Evolutionary conservation across 2,329 filamentous ascomycete species (phyloP).

Genomic region (Parascedosporium putredinis): DNA sequence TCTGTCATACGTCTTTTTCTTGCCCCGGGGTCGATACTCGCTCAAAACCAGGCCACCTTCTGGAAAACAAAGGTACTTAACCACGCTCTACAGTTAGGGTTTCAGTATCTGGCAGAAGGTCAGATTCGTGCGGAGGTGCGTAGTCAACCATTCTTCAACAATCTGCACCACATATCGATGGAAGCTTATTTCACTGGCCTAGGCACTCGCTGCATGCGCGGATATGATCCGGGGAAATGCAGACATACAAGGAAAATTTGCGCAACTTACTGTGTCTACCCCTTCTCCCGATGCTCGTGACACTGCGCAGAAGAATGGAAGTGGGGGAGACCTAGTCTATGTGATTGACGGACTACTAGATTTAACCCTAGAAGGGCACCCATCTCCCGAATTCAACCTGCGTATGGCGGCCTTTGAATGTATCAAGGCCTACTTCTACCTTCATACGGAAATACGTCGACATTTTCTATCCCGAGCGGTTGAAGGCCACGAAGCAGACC

Average conservation of each 20-base stretch:
- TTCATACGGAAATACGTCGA: slow-evolving; percentile 67
- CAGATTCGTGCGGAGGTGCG: slow-evolving; percentile 72
- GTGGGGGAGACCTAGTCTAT: slow-evolving; percentile 57
- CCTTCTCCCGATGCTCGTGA: slow-evolving; percentile 26
- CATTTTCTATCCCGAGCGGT: slow-evolving; percentile 87
- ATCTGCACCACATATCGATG: neutral
- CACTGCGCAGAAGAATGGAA: slow-evolving; percentile 23
- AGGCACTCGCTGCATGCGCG: slow-evolving; percentile 75
- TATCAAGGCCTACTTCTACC: slow-evolving; percentile 83
- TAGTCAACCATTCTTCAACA: too few relatives aligned
- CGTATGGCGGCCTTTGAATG: slow-evolving; percentile 81
- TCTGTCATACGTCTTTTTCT: slow-evolving; percentile 82
- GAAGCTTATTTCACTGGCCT: slow-evolving; percentile 10
- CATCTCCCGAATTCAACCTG: slow-evolving; percentile 62
- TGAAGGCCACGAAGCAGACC: slow-evolving; percentile 67
- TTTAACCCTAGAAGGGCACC: slow-evolving; percentile 59
- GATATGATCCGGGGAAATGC: slow-evolving; percentile 79
- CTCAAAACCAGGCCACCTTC: slow-evolving; percentile 76
- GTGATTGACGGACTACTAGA: slow-evolving; percentile 91
- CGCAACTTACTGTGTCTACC: slow-evolving; percentile 63
- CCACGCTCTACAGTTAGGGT: slow-evolving; percentile 72
- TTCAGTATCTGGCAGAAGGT: slow-evolving; percentile 60
- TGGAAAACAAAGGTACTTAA: slow-evolving; percentile 73
- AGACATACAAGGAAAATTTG: slow-evolving; percentile 77
- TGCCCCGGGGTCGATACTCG: slow-evolving; percentile 68